Conservation (phyloP, 2,329 filamentous ascomycete genomes). For the Delphinella strobiligena region DNA sequence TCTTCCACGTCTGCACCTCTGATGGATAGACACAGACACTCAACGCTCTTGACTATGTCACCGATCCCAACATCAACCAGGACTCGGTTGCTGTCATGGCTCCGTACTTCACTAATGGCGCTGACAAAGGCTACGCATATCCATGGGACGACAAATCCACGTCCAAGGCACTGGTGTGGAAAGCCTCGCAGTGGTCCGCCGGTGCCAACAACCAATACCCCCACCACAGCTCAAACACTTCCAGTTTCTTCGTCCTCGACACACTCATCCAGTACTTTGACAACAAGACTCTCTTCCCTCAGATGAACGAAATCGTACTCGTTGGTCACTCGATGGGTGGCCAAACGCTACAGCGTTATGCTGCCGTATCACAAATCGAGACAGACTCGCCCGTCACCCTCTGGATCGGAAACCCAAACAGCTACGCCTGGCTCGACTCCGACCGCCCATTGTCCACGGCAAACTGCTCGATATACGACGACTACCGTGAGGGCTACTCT, state of each 20-base stretch:
- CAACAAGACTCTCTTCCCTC: constrained; percentile 21
- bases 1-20: background rate
- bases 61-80: constrained; percentile 17
- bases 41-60: constrained; percentile 20
- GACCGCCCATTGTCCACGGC: constrained; percentile 18
- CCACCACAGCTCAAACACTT: constrained; percentile 16
- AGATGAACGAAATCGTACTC: constrained; percentile 25
- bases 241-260: constrained; percentile 22
- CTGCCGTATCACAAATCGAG: constrained; percentile 15
- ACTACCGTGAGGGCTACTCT: constrained; percentile 22
- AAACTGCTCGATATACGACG: constrained; percentile 21
- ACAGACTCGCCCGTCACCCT: constrained; percentile 19
- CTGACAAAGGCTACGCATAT: constrained; percentile 23
- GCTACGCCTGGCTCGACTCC: constrained; percentile 21
- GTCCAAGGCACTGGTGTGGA: constrained; percentile 23
- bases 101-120: constrained; percentile 24
- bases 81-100: constrained; percentile 21
- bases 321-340: constrained; percentile 24
- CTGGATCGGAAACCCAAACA: constrained; percentile 24
- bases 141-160: constrained; percentile 22
- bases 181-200: constrained; percentile 21
- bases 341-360: constrained; percentile 24
- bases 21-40: constrained; percentile 13
- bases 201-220: constrained; percentile 25
- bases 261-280: constrained; percentile 24